Conservation (phyloP, 768 basidiomycete genomes). For the Calocybe gangraenosa region DNA sequence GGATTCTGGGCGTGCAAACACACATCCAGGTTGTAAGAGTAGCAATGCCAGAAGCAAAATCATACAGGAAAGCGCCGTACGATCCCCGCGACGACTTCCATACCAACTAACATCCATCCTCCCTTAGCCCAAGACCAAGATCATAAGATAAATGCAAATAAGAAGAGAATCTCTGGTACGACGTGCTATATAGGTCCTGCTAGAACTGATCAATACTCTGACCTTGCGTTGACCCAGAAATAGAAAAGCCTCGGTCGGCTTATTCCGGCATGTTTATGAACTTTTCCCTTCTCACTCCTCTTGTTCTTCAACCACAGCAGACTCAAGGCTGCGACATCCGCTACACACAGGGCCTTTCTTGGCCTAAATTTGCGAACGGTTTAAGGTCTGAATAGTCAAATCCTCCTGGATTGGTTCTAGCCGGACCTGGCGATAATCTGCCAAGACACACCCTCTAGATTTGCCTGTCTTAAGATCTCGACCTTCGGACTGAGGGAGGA, state of each 20-base stretch:
- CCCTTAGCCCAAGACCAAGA: conserved; percentile 30
- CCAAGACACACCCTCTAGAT: conserved; percentile 44
- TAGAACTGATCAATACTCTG: conserved; percentile 62
- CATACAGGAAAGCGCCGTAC: conserved; percentile 31
- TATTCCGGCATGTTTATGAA: too few relatives aligned
- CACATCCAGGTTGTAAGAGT: conserved; percentile 14
- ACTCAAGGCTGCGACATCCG: conserved; percentile 69
- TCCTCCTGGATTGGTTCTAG: conserved; percentile 62
- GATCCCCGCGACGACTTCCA: conserved; percentile 58
- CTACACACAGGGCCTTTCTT: conserved; percentile 40
- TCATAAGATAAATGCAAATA: conserved; percentile 37
- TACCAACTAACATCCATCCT: conserved; percentile 29
- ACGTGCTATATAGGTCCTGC: conserved; percentile 55
- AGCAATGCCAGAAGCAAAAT: conserved; percentile 3
- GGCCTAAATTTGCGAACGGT: conserved; percentile 58
- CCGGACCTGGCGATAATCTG: conserved; percentile 53
- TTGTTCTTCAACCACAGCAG: conserved; percentile 29
- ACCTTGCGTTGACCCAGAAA: too few relatives aligned
- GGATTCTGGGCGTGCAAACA: conserved; percentile 12
- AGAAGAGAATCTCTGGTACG: conserved; percentile 47
- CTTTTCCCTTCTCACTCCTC: too few relatives aligned
- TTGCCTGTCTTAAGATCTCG: conserved; percentile 39
- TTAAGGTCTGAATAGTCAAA: conserved; percentile 76
- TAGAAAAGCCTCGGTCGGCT: too few relatives aligned
- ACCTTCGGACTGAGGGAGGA: conserved; percentile 30